Base-by-base conservation (phyloP, 2,329 filamentous ascomycete species). In the Scleromitrula shiraiana region DNA sequence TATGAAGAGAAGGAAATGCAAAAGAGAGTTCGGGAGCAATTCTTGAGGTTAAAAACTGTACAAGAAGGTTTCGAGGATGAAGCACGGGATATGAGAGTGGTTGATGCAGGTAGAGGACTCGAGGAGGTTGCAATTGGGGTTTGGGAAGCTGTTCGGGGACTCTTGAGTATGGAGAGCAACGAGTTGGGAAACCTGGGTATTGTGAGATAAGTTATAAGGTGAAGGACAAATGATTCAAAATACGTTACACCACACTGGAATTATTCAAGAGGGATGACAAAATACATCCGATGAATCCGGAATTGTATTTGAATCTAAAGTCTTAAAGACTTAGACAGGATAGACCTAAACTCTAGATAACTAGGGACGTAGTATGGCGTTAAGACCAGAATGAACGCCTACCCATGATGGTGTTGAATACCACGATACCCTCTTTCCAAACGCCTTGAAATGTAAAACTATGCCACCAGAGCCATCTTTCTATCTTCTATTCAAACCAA, bases 1-100 rank as follows among this genome's bases (percentile, higher is more conserved):
- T 98, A 97, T 62, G 93, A 98, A 70, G 84, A 80, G 63, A 77
- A 76, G 51, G 80, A 82, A 61, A 86, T 95, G 79, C 93, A 98
- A 69, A 72, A 75, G 51, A 76, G 80, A 8, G 93, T 97, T 12
- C 71, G 87, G 17, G 76, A 82, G 53, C 64, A 94, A 41, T 96
- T 95, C 65, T 75, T 73, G 68, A 73, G 69, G 0, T 59, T 82
- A 50, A 70, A 69, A n/a, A 22, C 49, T 8, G 49, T 53, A 1
- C 61, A 63, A 61, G 24, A 10, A 23, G 44, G 44, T 1, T 41
- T 46, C 7, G 49, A 71, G 76, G 62, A 71, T 74, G 59, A 71
- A 72, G 57, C 71, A 76, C 40, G 24, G 64, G 74, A 78, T 50
- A 65, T 79, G 36, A 66, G 71, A 33, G 72, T 80, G 4, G 67